Conservation (phyloP, 768 basidiomycete species). For the Russula foetens region DNA sequence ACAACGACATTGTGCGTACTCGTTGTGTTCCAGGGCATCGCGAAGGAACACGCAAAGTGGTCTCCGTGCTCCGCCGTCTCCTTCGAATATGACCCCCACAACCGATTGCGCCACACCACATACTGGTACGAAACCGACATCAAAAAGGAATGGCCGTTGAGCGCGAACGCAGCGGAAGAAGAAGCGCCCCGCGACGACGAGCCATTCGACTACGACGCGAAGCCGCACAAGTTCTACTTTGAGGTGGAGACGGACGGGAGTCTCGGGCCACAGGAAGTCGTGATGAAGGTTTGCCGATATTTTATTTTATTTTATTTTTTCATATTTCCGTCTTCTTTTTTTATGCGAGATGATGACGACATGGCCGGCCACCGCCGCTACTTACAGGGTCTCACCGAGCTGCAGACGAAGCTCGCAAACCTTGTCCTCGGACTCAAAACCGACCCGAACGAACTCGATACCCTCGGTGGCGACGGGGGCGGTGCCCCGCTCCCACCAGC, state of each 20-base stretch:
- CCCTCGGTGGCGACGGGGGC: conserved; percentile 31
- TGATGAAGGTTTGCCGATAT: conserved; percentile 57
- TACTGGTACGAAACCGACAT: conserved; percentile 88
- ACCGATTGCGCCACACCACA: conserved; percentile 91
- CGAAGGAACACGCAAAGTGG: conserved; percentile 99
- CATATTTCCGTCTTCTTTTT: background rate
- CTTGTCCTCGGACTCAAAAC: conserved; percentile 65
- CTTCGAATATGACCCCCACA: conserved; percentile 98
- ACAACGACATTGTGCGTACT: background rate
- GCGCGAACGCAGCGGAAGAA: conserved; percentile 80
- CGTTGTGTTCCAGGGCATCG: conserved; percentile 63
- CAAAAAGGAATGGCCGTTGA: conserved; percentile 84
- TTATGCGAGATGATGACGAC: background rate
- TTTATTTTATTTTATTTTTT: conserved; percentile 7
- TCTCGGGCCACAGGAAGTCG: conserved; percentile 79
- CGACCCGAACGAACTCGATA: conserved; percentile 37
- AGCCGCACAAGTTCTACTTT: conserved; percentile 87
- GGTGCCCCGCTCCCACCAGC: conserved; percentile 6
- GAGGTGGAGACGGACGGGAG: conserved; percentile 94
- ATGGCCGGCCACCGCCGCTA: background rate
- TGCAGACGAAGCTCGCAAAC: conserved; percentile 75
- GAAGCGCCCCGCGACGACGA: conserved; percentile 73
- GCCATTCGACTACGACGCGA: conserved; percentile 80
- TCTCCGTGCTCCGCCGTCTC: conserved; percentile 91
- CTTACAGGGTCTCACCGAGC: conserved; percentile 60